Evolutionary conservation across 805 yeast genomes (phyloP).

Genomic region (Schizosaccharomyces japonicus): DNA sequence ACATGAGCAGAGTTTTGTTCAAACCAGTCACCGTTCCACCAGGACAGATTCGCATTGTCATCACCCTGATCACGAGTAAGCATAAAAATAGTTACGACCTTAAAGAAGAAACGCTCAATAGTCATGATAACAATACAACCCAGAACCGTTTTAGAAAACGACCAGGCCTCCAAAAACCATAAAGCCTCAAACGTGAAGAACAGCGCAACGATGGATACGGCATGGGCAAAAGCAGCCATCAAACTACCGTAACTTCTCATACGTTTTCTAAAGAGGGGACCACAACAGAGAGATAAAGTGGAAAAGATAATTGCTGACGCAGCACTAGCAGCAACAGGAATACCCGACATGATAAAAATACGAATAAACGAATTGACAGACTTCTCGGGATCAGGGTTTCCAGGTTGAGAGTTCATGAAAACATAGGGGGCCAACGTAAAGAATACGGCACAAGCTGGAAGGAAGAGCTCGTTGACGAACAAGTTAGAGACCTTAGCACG

Average conservation of each 20-base stretch:
- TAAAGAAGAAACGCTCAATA: slow-evolving; percentile 70
- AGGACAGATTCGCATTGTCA: slow-evolving; percentile 85
- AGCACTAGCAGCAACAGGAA: slow-evolving; percentile 72
- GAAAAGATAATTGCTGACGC: slow-evolving; percentile 61
- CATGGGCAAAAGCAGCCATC: slow-evolving; percentile 87
- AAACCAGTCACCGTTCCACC: slow-evolving; percentile 99
- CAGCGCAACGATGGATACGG: slow-evolving; percentile 73
- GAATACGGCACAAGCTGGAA: slow-evolving; percentile 46
- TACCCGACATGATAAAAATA: slow-evolving; percentile 39
- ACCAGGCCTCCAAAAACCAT: slow-evolving; percentile 93
- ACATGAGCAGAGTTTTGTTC: slow-evolving; percentile 77
- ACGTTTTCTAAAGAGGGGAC: slow-evolving; percentile 83
- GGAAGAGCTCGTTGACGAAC: slow-evolving; percentile 53
- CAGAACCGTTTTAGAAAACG: slow-evolving; percentile 60
- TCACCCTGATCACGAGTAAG: slow-evolving; percentile 91
- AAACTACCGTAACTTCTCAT: slow-evolving; percentile 94
- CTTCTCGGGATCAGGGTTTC: slow-evolving; percentile 28
- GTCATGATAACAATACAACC: slow-evolving; percentile 69
- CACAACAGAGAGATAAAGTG: slow-evolving; percentile 84
- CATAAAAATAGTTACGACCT: slow-evolving; percentile 50
- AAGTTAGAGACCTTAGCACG: slow-evolving; percentile 61
- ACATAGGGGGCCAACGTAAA: slow-evolving; percentile 49
- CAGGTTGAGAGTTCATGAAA: slow-evolving; percentile 70
- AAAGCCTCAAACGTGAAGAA: slow-evolving; percentile 72
- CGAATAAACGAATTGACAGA: slow-evolving; percentile 39